Evolutionary conservation across 1,139 yeast genomes (phyloP).

Genomic region (Saccharomycopsis crataegensis): DNA sequence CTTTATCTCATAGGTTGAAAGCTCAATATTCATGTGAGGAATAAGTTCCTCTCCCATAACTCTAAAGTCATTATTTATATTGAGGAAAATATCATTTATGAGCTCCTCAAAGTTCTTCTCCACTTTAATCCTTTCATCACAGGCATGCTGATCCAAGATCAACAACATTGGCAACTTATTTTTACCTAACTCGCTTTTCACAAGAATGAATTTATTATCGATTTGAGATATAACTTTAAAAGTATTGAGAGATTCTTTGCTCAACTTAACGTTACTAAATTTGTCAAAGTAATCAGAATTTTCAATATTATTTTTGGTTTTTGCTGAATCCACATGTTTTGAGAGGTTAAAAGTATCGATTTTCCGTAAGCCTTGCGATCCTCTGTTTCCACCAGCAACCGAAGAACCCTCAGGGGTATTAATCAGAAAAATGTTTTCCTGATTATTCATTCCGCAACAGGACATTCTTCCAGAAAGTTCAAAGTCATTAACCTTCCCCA

Average conservation of each 20-base stretch:
- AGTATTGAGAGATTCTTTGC: slow-evolving; percentile 18
- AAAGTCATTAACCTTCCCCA: background rate
- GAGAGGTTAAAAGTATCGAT: too few species aligned
- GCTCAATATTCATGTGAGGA: background rate
- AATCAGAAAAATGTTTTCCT: too few species aligned
- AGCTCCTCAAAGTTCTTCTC: slow-evolving; percentile 39
- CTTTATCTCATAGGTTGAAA: slow-evolving; percentile 11
- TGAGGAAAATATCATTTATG: slow-evolving; percentile 19
- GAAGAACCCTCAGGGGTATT: too few species aligned
- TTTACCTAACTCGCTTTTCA: slow-evolving; percentile 22
- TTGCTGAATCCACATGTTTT: background rate
- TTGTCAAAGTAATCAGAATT: slow-evolving; percentile 6
- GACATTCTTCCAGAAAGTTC: background rate
- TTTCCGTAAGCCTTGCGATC: too few species aligned
- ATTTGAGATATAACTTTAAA: slow-evolving; percentile 42
- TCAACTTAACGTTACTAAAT: slow-evolving; percentile 13
- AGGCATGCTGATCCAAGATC: slow-evolving; percentile 70
- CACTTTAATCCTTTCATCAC: slow-evolving; percentile 59
- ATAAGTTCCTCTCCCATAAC: background rate
- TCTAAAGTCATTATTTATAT: background rate
- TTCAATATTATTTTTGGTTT: background rate
- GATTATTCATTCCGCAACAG: background rate
- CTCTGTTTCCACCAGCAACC: too few species aligned
- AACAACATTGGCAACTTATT: slow-evolving; percentile 26
- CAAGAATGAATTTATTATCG: slow-evolving; percentile 51